Evolutionary conservation across 2,329 filamentous ascomycete species (phyloP), one percentile per base, ranked within the genome.

Genomic region (Eurotiales sp.): DNA sequence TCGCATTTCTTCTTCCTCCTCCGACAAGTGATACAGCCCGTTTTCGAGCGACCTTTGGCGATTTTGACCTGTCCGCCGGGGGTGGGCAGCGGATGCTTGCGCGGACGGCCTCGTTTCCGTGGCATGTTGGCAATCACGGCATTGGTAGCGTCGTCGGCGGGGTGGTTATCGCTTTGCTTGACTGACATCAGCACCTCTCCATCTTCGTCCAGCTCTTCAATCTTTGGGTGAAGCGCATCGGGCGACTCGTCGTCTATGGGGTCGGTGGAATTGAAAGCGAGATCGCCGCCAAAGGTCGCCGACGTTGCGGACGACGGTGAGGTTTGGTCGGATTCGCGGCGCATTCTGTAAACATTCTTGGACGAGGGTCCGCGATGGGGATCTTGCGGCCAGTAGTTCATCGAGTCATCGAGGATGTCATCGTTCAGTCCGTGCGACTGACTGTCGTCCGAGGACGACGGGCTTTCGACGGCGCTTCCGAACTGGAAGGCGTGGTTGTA

Each of bases 41-140:
- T 73, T 64, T 82, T 81, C 44, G 79, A 81, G 47, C 78, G 72
- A 17, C 88, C 88, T 66, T 95, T 95, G 52, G 88, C 84, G 46
- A 88, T 72, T 65, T 93, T 95, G 62, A 79, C 81, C 45, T 82
- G 71, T 15, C 76, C 71, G 30, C 80, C 77, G 1, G 83, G 79
- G 7, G 78, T 72, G 21, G 77, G 78, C 15, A 87, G 73, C 34
- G 88, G 87, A 60, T 90, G 84, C 72, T 95, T 95, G 68, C 90
- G 80, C 46, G 90, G 90, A 50, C 90, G 80, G 29, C 90, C 90
- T 62, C 90, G 82, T 59, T 85, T 85, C 61, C 86, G 77, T 71
- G 70, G 69, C 57, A 67, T 63, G 43, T 59, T 56, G 51, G 58
- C 67, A 61, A 66, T 61, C 8, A 53, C 46, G 22, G 54, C 41